Percentiles rank a stretch among this genome's conserved stretches.
Conservation (phyloP, 1,284 basidiomycete genomes). For the Phellopilus nigrolimitatus region DNA sequence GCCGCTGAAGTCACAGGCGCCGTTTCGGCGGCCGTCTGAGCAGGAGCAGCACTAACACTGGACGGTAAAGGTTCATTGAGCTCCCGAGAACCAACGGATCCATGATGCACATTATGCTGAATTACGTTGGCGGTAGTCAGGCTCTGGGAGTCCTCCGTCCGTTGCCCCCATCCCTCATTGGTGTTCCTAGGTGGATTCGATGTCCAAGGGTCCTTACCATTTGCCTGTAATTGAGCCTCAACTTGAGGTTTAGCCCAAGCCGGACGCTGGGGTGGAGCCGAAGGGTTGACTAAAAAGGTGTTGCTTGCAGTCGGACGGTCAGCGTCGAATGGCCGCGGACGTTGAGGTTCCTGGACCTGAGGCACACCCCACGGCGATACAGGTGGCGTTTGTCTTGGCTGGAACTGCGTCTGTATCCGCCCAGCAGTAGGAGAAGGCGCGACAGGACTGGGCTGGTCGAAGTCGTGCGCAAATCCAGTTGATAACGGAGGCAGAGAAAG, state of each 20-base stretch:
- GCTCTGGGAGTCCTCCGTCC: constrained; percentile 27
- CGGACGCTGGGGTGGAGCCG: not conserved
- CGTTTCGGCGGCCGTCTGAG: constrained; percentile 21
- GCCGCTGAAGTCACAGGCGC: constrained; percentile 16
- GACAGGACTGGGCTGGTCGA: constrained; percentile 9
- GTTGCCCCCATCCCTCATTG: constrained; percentile 6
- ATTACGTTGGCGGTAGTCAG: constrained; percentile 53
- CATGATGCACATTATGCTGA: constrained; percentile 50
- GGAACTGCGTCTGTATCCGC: constrained; percentile 5
- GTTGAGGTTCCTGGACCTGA: constrained; percentile 4
- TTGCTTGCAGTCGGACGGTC: constrained; percentile 13
- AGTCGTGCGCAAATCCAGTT: constrained; percentile 6
- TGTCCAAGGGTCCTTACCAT: constrained; percentile 7
- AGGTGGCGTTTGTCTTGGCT: constrained; percentile 2
- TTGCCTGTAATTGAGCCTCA: constrained; percentile 6
- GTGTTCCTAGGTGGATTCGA: not conserved
- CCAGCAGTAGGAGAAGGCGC: constrained; percentile 1
- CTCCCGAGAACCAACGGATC: constrained; percentile 18
- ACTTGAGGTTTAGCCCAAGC: constrained; percentile 2
- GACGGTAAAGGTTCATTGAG: constrained; percentile 26
- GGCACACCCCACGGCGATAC: constrained; percentile 14
- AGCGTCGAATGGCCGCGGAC: constrained; percentile 18
- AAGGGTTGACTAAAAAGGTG: constrained; percentile 5
- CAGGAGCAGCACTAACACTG: constrained; percentile 24
- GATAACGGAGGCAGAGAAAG: constrained; percentile 8